Base-by-base conservation (phyloP, 148 eudicot species). In the Camellia granthamiana region DNA sequence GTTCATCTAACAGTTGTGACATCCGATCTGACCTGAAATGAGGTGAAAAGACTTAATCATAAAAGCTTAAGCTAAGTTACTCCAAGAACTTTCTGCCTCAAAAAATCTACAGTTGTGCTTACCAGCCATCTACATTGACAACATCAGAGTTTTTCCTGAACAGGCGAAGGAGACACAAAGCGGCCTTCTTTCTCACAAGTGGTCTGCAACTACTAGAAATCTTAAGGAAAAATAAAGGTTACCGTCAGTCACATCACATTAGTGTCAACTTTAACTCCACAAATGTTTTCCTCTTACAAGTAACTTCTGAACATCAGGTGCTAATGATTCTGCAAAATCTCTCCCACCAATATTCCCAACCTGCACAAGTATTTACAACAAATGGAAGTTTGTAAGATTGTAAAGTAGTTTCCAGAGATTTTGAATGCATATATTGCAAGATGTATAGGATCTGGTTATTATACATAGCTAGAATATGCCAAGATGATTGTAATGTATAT, bases 261-360 rank as follows among this genome's bases (percentile, higher is more conserved):
- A 47, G 42, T 68, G 9, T 47, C 58, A 44, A 44, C 10, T 18
- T n/a, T 60, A 30, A 64, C 52, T 21, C 66, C 54, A 16, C 11
- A 51, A 52, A 68, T 18, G 41, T 7, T 68, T 66, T 68, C 51
- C 80, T 76, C 87, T 88, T 91, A 96, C 99, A 90, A 96, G 94
- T 84, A 96, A 84, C 84, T 88, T 96, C 85, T 96, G 99, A 76
- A 96, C 99, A 91, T 96, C 99, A 77, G 98, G 98, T 14, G 99
- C 94, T 79, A 96, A 83, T 58, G 99, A 96, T 87, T 96, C 99
- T 21, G 99, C 91, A 82, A 96, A 96, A 44, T 96, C 99, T 85
- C 99, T 89, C 30, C 99, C 99, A 49, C 99, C 99, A 76, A 94
- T 94, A 90, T 96, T 96, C 71, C 99, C 97, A 84, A 94, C 98